Evolutionary conservation across 306 rosid species (phyloP).

Genomic region (Inga leiocalycina): DNA sequence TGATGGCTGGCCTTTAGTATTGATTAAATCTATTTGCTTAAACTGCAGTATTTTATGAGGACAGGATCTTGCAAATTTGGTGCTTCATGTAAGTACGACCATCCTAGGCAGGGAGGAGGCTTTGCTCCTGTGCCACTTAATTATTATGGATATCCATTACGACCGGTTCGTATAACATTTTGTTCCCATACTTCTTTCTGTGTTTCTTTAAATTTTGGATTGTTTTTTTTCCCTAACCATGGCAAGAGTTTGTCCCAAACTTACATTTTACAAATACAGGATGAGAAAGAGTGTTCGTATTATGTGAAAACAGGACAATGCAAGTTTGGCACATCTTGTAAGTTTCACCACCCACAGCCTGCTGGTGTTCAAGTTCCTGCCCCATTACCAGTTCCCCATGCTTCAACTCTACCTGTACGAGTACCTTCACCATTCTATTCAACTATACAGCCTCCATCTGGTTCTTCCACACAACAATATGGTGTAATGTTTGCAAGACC

Average conservation of each 20-base stretch:
- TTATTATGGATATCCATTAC: slow-evolving; percentile 67
- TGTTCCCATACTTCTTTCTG: not conserved
- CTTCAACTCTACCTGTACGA: slow-evolving; percentile 56
- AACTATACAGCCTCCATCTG: slow-evolving; percentile 69
- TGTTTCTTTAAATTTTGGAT: slow-evolving; percentile 1
- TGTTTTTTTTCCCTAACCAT: slow-evolving; percentile 21
- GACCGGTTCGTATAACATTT: slow-evolving; percentile 53
- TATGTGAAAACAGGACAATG: slow-evolving; percentile 94
- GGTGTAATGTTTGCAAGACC: slow-evolving; percentile 87
- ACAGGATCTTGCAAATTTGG: slow-evolving; percentile 86
- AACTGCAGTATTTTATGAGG: slow-evolving; percentile 83
- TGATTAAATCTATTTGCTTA: slow-evolving; percentile 34
- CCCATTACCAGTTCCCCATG: slow-evolving; percentile 55
- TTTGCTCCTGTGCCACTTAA: slow-evolving; percentile 56
- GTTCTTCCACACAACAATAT: slow-evolving; percentile 78
- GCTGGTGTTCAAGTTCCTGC: slow-evolving; percentile 62
- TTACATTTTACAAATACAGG: slow-evolving; percentile 54
- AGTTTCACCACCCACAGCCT: slow-evolving; percentile 90
- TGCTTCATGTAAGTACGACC: slow-evolving; percentile 88
- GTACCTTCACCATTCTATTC: slow-evolving; percentile 64
- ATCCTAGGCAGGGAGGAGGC: slow-evolving; percentile 77
- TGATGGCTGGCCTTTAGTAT: slow-evolving; percentile 19
- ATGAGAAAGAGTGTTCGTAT: slow-evolving; percentile 95
- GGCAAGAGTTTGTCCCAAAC: slow-evolving; percentile 15
- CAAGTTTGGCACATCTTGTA: slow-evolving; percentile 90